Evolutionary conservation across 345 rosid species (phyloP), one percentile per base, ranked within the genome.

Genomic region (Mangifera indica): DNA sequence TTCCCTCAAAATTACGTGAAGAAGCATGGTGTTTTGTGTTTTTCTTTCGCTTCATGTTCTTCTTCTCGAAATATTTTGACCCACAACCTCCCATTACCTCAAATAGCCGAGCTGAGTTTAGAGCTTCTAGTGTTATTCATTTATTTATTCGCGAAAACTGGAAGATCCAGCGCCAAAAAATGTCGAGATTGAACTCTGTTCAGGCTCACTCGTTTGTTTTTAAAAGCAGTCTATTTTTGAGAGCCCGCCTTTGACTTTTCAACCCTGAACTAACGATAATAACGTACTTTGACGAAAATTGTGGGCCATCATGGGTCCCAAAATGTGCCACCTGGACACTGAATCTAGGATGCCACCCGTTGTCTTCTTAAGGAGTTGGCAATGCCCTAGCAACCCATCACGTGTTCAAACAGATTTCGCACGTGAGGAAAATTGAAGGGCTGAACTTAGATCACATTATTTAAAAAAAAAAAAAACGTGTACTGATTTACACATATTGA

Each of bases 61-160:
- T 78, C 66, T 61, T 77, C 70, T 59, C 25, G 63, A 25, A n/a
- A 71, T 73, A 60, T 60, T 34, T 77, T 15, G 88, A 85, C 18
- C 66, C 86, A 63, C 86, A 83, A 48, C n/a, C 76, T 66, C 88
- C 88, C 86, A 85, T 84, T n/a, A 37, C 42, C 8, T 37, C 42
- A 37, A 37, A 37, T 37, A 6, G 42, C 7, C 8, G 9, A 37
- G 42, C 42, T 37, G 42, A n/a, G n/a, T n/a, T n/a, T n/a, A n/a
- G 9, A 37, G 14, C 40, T 10, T 8, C 17, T 46, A 71, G 60
- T 46, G 12, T 13, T n/a, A 3, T n/a, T n/a, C n/a, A 37, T 37
- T 37, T 37, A 37, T 37, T 6, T 37, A 37, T 37, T 37, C 42
- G 42, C 8, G 42, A 37, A 37, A 37, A 37, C 8, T 1, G 42